These are phyloP conservation scores for Fraxinus cuspidata DNA, from an alignment of 257 asterid genomes.

Conservation along the genomic window DNA sequence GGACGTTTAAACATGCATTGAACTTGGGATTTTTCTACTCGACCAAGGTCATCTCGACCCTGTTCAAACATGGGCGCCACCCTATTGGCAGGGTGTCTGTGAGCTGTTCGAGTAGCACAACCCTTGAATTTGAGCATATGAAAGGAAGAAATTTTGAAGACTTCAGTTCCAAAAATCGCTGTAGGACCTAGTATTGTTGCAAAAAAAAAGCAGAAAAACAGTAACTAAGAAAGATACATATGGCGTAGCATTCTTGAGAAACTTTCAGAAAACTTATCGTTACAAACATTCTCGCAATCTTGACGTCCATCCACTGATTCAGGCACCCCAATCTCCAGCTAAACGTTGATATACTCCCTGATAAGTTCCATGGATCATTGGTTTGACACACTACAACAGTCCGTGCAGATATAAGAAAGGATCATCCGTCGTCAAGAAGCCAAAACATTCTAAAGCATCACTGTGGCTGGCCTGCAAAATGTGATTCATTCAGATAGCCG, in stretches of 20 bases:
- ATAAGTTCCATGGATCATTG: no score
- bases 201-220: no score
- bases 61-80: no score
- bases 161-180: no score
- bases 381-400: neutral
- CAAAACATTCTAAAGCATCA: slow-evolving; percentile 25
- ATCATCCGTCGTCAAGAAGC: slow-evolving; percentile 22
- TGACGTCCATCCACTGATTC: neutral
- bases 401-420: neutral
- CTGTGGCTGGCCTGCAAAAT: slow-evolving; percentile 37
- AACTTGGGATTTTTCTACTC: no score
- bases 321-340: neutral
- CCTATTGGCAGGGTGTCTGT: no score
- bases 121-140: no score
- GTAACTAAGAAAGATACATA: neutral
- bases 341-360: neutral
- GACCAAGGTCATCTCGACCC: no score
- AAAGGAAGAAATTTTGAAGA: no score
- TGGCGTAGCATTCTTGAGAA: neutral
- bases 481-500: neutral
- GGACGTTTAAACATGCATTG: no score
- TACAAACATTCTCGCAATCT: neutral
- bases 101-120: no score
- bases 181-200: no score
- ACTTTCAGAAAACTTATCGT: neutral